These are phyloP conservation scores for Pleurozium schreberi DNA, from an alignment of 225 moss, liverwort and hornwort genomes.

Conservation along the genomic window DNA sequence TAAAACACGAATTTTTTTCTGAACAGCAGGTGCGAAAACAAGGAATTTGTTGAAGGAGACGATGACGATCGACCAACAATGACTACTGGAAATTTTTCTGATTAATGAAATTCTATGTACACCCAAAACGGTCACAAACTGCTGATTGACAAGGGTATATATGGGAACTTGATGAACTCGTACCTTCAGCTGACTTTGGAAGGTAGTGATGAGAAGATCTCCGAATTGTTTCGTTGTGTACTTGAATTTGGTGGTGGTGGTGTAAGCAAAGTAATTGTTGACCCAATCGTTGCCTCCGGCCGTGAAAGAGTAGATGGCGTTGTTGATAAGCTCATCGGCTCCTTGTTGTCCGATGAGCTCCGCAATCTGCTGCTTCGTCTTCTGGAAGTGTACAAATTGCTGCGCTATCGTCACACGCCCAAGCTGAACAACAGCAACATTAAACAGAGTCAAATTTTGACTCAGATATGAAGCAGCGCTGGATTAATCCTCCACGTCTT, in stretches of 20 bases:
- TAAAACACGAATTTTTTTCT: too few relatives aligned
- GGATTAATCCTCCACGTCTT: not conserved
- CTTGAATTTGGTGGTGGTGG: not conserved
- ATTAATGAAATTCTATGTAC: not conserved
- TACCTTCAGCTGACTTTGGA: conserved; percentile 25
- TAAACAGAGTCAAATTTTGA: not conserved
- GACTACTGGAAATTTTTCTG: not conserved
- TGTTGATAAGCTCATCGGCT: conserved; percentile 13
- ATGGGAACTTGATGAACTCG: not conserved
- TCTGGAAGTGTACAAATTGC: conserved; percentile 36
- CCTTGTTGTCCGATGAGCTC: conserved; percentile 16
- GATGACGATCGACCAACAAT: not conserved
- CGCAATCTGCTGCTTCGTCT: conserved; percentile 33
- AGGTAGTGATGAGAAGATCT: conserved; percentile 7
- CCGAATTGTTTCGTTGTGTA: conserved; percentile 29
- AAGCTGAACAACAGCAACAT: conserved; percentile 3
- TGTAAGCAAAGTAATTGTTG: conserved; percentile 47
- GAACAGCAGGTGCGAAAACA: not conserved
- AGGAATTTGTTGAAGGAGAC: not conserved
- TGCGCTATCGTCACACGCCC: conserved; percentile 30
- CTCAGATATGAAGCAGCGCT: too few relatives aligned
- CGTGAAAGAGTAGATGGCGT: conserved; percentile 35
- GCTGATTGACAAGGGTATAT: not conserved
- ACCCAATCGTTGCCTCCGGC: conserved; percentile 57
- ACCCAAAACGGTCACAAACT: not conserved